phyloP scores from a whole-genome alignment of 805 yeast species.

The Candida ficus region DNA sequence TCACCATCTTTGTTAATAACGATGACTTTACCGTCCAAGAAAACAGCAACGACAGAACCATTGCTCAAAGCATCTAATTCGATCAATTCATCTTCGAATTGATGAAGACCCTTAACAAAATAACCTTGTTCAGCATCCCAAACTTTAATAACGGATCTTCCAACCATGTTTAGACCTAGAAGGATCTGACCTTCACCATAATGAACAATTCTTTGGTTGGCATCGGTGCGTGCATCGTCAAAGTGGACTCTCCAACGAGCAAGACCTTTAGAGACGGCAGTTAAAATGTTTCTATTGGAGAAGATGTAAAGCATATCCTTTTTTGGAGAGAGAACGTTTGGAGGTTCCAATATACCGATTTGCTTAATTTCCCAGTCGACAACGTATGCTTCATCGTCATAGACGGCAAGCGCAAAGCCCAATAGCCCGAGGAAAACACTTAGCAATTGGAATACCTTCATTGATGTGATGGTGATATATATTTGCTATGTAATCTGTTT shows the following conservation, averaged over 20 bases:
- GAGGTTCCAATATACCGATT: slow-evolving; percentile 33
- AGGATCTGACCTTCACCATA: slow-evolving; percentile 9
- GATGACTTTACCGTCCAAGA: slow-evolving; percentile 11
- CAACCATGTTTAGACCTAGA: slow-evolving; percentile 20
- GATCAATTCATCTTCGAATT: neutral
- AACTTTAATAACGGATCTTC: slow-evolving; percentile 17
- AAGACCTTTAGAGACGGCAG: slow-evolving; percentile 34
- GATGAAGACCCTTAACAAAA: slow-evolving; percentile 1
- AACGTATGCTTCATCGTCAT: slow-evolving; percentile 47
- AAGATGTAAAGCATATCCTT: slow-evolving; percentile 23
- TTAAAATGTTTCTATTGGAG: slow-evolving; percentile 25
- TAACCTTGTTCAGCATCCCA: slow-evolving; percentile 13
- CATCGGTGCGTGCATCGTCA: slow-evolving; percentile 15
- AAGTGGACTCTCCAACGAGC: slow-evolving; percentile 29
- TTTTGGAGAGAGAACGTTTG: slow-evolving; percentile 14
- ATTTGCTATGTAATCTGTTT: too few species aligned
- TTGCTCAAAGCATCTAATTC: slow-evolving; percentile 10
- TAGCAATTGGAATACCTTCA: slow-evolving; percentile 1
- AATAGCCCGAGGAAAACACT: neutral
- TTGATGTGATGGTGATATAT: too few species aligned
- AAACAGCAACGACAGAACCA: slow-evolving; percentile 7
- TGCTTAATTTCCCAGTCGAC: slow-evolving; percentile 50
- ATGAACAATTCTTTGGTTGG: slow-evolving; percentile 9
- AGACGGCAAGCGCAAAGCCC: slow-evolving; percentile 22
- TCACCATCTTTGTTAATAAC: slow-evolving; percentile 6